Conservation (phyloP, 2,329 filamentous ascomycete genomes). For the Sarocladium brachiariae region DNA sequence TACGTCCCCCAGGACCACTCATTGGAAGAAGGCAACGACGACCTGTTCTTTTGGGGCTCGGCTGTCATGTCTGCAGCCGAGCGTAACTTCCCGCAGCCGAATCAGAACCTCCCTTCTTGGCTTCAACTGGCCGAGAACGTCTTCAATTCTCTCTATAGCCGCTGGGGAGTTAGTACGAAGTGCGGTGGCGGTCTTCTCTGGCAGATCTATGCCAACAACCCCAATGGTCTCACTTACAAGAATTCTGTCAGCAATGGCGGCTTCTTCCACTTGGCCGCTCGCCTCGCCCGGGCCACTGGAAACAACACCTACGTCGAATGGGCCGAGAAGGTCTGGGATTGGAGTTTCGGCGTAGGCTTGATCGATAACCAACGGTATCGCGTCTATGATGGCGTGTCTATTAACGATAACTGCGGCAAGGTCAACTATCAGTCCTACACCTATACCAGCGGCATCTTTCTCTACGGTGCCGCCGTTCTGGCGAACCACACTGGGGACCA, state of each 20-base stretch:
- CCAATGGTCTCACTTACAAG: slow-evolving; percentile 73
- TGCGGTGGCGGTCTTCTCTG: slow-evolving; percentile 71
- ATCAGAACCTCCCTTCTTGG: slow-evolving; percentile 53
- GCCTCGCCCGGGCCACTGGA: slow-evolving; percentile 54
- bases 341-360: slow-evolving; percentile 42
- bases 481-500: slow-evolving; percentile 48
- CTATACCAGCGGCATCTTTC: slow-evolving; percentile 55
- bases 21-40: slow-evolving; percentile 64
- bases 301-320: slow-evolving; percentile 50
- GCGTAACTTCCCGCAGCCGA: slow-evolving; percentile 56
- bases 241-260: slow-evolving; percentile 53
- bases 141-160: slow-evolving; percentile 61
- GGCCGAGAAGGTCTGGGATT: slow-evolving; percentile 50
- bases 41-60: slow-evolving; percentile 69
- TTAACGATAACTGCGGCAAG: slow-evolving; percentile 42
- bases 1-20: slow-evolving; percentile 51
- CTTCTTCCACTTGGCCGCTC: slow-evolving; percentile 46
- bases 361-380: slow-evolving; percentile 48
- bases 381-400: slow-evolving; percentile 51
- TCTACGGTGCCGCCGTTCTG: slow-evolving; percentile 53
- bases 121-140: slow-evolving; percentile 61
- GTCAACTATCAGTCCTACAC: slow-evolving; percentile 48
- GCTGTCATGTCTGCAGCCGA: slow-evolving; percentile 62
- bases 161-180: slow-evolving; percentile 57
- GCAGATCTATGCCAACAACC: slow-evolving; percentile 74